Evolutionary conservation across 2,329 filamentous ascomycete genomes (phyloP).

Genomic region (Aquanectria penicillioides): DNA sequence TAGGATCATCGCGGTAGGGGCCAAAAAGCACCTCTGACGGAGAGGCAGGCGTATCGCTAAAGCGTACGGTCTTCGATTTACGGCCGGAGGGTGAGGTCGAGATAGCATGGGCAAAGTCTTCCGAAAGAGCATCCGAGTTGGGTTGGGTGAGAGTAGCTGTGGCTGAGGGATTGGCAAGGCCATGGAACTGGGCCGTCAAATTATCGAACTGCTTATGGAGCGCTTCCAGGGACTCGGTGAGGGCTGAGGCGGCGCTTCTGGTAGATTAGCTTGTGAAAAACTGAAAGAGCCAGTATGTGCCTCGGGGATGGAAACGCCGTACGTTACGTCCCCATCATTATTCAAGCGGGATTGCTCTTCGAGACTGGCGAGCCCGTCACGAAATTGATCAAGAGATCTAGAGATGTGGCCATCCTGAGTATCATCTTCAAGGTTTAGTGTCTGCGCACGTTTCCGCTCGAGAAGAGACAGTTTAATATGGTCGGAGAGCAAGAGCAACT

Average conservation of each 20-base stretch:
- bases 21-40: conserved; percentile 57
- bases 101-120: conserved; percentile 73
- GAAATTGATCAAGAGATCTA: conserved; percentile 86
- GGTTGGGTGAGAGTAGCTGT: conserved; percentile 65
- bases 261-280: too few species aligned
- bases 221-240: conserved; percentile 72
- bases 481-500: conserved; percentile 92
- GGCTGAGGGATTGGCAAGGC: conserved; percentile 63
- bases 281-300: too few species aligned
- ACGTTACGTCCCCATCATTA: conserved; percentile 72
- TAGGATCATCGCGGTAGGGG: conserved; percentile 77
- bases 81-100: conserved; percentile 47
- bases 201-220: conserved; percentile 81
- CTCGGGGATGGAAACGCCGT: conserved; percentile 38
- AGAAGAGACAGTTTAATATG: conserved; percentile 96
- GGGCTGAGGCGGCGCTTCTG: conserved; percentile 58
- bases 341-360: conserved; percentile 72
- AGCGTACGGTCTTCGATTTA: conserved; percentile 81
- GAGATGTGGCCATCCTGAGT: conserved; percentile 90
- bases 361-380: conserved; percentile 79
- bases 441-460: conserved; percentile 87
- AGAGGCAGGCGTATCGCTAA: conserved; percentile 72
- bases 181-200: conserved; percentile 83
- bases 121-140: conserved; percentile 70
- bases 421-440: conserved; percentile 79